Percentiles rank a stretch among this genome's conserved stretches.
phyloP scores from a whole-genome alignment of 2,329 filamentous ascomycete species.

The Exophiala dermatitidis region DNA sequence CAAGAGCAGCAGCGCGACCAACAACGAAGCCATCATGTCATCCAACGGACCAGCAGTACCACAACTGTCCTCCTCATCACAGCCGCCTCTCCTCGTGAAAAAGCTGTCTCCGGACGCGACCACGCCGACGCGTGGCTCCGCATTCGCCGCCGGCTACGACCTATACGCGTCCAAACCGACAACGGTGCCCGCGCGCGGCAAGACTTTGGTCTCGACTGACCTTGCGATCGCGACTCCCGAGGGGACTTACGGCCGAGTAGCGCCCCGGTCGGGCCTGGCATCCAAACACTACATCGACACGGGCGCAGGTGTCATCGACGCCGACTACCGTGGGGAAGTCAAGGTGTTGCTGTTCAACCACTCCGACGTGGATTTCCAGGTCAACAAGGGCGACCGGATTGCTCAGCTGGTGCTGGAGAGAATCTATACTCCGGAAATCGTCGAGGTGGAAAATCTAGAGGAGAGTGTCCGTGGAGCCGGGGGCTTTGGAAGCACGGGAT shows the following conservation, averaged over 20 bases:
- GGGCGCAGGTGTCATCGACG: constrained; percentile 93
- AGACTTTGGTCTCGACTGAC: constrained; percentile 82
- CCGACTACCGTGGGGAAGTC: constrained; percentile 89
- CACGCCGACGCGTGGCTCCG: constrained; percentile 79
- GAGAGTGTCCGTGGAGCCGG: constrained; percentile 85
- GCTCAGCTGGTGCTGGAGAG: constrained; percentile 91
- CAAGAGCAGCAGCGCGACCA: constrained; percentile 49
- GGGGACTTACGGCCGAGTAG: constrained; percentile 83
- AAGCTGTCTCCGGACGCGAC: constrained; percentile 74
- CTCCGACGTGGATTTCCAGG: constrained; percentile 67
- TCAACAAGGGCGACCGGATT: constrained; percentile 81
- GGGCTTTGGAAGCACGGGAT: constrained; percentile 83
- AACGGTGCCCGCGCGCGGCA: constrained; percentile 71
- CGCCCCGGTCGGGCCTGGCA: constrained; percentile 83
- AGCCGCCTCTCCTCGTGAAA: constrained; percentile 72
- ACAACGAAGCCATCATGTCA: constrained; percentile 32
- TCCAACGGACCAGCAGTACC: constrained; percentile 27
- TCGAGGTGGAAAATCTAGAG: constrained; percentile 81
- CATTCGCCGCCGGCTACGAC: constrained; percentile 89
- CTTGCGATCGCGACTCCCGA: constrained; percentile 84
- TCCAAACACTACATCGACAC: constrained; percentile 94
- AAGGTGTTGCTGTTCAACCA: constrained; percentile 96
- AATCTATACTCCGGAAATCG: constrained; percentile 85
- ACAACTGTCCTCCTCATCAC: constrained; percentile 30
- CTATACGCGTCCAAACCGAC: constrained; percentile 71